Percentiles rank a stretch among this genome's conserved stretches.
phyloP scores from a whole-genome alignment of 441 rosid genomes.

The Euphorbia corollata region DNA sequence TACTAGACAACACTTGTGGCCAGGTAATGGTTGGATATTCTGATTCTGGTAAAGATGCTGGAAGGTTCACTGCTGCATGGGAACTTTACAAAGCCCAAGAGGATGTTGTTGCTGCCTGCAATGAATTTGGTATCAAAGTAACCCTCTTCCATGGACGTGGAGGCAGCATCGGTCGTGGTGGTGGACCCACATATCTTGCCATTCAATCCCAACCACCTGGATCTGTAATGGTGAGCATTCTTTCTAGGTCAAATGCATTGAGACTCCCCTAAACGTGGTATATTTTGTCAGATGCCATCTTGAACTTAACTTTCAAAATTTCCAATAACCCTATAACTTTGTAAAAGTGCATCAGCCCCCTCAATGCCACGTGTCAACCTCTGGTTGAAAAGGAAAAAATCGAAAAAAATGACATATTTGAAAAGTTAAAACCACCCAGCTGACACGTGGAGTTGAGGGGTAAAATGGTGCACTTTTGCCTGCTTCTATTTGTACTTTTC shows the following conservation, averaged over 20 bases:
- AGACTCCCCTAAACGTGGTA: no score
- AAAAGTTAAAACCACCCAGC: no score
- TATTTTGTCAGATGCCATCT: no score
- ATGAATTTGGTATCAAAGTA: constrained; percentile 76
- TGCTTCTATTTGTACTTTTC: no score
- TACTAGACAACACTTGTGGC: constrained; percentile 13
- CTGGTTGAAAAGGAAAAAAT: no score
- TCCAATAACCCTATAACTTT: no score
- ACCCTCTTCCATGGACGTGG: constrained; percentile 96
- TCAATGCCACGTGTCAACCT: no score
- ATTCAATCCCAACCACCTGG: constrained; percentile 97
- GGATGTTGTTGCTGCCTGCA: constrained; percentile 92
- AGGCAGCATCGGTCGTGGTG: constrained; percentile 95
- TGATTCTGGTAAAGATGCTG: constrained; percentile 95
- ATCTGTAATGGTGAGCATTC: constrained; percentile 76
- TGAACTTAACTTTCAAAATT: no score
- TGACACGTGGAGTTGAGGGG: no score
- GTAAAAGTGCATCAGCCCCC: no score
- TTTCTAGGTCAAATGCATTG: not conserved
- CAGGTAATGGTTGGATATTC: constrained; percentile 98
- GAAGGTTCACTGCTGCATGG: constrained; percentile 96
- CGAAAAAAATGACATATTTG: no score
- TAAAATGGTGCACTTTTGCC: no score
- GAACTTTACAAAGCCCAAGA: constrained; percentile 98
- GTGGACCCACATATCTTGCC: constrained; percentile 93